Conservation (phyloP, 2,329 filamentous ascomycete genomes). For the Cercospora sp. region DNA sequence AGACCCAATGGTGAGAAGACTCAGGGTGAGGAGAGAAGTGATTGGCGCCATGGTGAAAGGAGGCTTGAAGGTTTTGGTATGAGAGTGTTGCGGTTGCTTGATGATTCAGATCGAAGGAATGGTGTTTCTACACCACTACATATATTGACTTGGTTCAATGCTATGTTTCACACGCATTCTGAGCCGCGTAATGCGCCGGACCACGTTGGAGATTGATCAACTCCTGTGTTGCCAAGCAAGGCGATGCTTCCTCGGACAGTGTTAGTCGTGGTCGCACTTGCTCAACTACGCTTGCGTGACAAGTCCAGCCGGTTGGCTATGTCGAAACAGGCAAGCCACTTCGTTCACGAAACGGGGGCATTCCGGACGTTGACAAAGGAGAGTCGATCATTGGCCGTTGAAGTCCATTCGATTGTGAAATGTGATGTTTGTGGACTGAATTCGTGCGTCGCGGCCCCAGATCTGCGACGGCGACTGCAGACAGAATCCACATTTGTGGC, state of each 20-base stretch:
- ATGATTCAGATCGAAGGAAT: background rate
- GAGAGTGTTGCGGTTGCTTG: background rate
- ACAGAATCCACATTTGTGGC: background rate
- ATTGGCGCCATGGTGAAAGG: conserved; percentile 20
- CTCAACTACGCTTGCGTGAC: background rate
- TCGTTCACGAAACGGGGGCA: background rate
- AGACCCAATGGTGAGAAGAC: conserved; percentile 17
- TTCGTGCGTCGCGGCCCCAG: background rate
- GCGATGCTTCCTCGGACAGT: conserved; percentile 1
- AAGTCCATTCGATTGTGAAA: background rate
- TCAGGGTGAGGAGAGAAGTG: conserved; percentile 20
- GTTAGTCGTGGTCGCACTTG: background rate
- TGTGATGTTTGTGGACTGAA: background rate
- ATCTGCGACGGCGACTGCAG: background rate
- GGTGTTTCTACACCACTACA: background rate
- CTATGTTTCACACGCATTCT: background rate
- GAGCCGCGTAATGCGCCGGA: conserved; percentile 13
- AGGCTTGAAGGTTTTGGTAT: background rate
- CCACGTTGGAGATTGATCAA: background rate
- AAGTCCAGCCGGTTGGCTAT: background rate
- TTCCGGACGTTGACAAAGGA: background rate
- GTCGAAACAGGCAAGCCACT: background rate
- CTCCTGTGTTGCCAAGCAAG: background rate
- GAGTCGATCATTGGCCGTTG: background rate
- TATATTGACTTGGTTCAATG: conserved; percentile 3